Base-by-base conservation (phyloP, 495 filamentous ascomycete genomes). In the Neurospora sp. region DNA sequence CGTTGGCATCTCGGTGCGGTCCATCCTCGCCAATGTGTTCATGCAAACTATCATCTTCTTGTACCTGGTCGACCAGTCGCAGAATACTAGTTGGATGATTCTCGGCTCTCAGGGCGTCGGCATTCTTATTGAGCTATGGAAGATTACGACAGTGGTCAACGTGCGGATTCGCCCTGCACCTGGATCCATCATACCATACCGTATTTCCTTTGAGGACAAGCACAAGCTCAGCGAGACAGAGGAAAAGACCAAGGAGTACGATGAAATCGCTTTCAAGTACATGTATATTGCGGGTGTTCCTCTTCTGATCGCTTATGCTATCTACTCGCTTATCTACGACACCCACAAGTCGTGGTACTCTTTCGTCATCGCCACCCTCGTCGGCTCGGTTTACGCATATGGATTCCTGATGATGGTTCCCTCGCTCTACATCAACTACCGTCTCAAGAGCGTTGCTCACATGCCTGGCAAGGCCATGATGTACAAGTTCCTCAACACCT, bases 331-430 rank as follows among this genome's bases (percentile, higher is more conserved):
- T 37, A 76, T 96, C 68, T 99, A 99, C 84, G 94, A 99, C 47
- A 92, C 90, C 1, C 96, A 99, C 85, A 98, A 98, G 85, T 94
- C 91, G 70, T 98, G 96, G 96, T 99, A 99, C 81, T 93, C 90
- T 22, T 99, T 93, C 83, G 85, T 96, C 81, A 89, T 90, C 75
- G 88, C 96, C 39, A 97, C 96, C 0, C 89, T 98, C 3, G 96
- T 99, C 18, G 96, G 96, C 7, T 94, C 91, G 68, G 96, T 99
- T 40, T 99, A 99, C 80, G 95, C 96, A 1, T 99, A 99, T 77
- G 96, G 96, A 8, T 99, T 99, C 85, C 82, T 99, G 73, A 98
- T 99, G 96, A 98, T 99, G 96, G 93, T 99, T 20, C 96, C 96
- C 38, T 91, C 89, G 72, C 85, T 99, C 71, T 99, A 98, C 81